Evolutionary conservation across 225 moss, liverwort and hornwort species (phyloP).

Genomic region (Asterella californica): DNA sequence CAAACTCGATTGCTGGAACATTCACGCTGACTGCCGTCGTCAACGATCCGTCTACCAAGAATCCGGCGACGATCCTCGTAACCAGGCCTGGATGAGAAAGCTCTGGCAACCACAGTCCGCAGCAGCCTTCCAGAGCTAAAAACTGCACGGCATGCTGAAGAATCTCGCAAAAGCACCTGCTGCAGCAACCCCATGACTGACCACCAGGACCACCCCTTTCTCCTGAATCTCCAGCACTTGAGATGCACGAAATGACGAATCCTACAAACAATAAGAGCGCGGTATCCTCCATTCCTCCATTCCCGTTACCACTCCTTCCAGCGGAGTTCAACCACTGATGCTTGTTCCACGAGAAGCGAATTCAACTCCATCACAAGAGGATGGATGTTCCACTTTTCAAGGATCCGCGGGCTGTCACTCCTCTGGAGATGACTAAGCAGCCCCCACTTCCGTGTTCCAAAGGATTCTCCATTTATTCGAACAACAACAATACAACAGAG

Average conservation of each 20-base stretch:
- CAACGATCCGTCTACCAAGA: background rate
- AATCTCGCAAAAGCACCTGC: background rate
- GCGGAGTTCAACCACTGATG: background rate
- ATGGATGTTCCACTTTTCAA: no score
- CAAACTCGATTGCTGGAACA: background rate
- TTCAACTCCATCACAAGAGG: background rate
- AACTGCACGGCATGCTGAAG: background rate
- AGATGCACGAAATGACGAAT: background rate
- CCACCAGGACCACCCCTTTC: background rate
- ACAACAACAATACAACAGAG: background rate
- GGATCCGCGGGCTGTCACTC: background rate
- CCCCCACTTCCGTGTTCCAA: background rate
- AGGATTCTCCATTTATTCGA: background rate
- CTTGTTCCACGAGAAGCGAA: background rate
- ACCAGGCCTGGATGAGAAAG: background rate
- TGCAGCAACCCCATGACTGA: background rate
- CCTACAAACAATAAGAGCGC: background rate
- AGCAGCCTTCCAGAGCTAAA: background rate
- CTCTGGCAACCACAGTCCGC: background rate
- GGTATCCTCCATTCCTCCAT: background rate
- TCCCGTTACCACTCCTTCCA: background rate
- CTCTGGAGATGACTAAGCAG: background rate
- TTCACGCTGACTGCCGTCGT: background rate
- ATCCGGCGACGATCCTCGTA: background rate
- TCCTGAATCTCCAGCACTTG: constrained; percentile 8